Percentiles rank a stretch among this genome's conserved stretches.
phyloP scores from a whole-genome alignment of 1,284 basidiomycete species.

The Phellopilus nigrolimitatus region DNA sequence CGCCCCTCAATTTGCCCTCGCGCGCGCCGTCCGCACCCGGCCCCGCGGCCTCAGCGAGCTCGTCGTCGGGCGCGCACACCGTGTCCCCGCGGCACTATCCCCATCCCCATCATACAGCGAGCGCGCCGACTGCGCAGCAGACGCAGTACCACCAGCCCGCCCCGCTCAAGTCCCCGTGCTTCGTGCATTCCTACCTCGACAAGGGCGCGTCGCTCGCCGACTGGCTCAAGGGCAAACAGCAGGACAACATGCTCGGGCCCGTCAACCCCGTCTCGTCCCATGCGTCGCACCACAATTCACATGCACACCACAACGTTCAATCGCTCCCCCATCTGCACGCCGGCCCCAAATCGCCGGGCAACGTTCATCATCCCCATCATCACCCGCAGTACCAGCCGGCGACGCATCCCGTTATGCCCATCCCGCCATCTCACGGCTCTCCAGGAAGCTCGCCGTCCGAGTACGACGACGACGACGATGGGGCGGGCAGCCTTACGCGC shows the following conservation, averaged over 20 bases:
- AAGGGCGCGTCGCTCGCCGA: constrained; percentile 68
- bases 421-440: constrained; percentile 10
- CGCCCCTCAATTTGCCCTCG: too few species aligned
- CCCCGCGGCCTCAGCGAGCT: too few species aligned
- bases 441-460: constrained; percentile 27
- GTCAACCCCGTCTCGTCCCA: constrained; percentile 20
- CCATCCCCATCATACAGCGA: constrained; percentile 26
- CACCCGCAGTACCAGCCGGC: too few species aligned
- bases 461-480: constrained; percentile 61
- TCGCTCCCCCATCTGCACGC: constrained; percentile 6
- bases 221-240: constrained; percentile 56
- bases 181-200: constrained; percentile 81
- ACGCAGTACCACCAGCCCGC: constrained; percentile 31
- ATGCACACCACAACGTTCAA: background rate
- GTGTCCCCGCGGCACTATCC: constrained; percentile 20
- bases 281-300: constrained; percentile 21
- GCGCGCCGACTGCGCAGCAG: too few species aligned
- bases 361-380: constrained; percentile 10
- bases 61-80: constrained; percentile 10
- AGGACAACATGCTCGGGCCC: constrained; percentile 21
- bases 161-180: constrained; percentile 71
- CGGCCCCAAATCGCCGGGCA: constrained; percentile 9
- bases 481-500: constrained; percentile 75
- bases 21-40: background rate
- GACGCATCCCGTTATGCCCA: constrained; percentile 19